phyloP scores from a whole-genome alignment of 495 filamentous ascomycete genomes.

The Lasiosphaeris hirsuta region DNA sequence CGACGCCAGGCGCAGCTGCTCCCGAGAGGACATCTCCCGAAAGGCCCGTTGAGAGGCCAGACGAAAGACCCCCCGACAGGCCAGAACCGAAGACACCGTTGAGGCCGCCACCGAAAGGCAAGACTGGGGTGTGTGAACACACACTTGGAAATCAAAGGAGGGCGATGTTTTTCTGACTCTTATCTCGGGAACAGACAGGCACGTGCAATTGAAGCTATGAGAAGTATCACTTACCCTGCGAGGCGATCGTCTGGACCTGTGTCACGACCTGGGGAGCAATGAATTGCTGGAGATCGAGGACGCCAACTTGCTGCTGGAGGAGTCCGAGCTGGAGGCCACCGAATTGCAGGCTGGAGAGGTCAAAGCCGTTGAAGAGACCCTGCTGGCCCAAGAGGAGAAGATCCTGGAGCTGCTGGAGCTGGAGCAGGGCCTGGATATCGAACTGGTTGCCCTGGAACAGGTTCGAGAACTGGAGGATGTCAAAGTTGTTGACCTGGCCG shows the following conservation, averaged over 20 bases:
- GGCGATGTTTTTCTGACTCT: not conserved
- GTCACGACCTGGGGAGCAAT: slow-evolving; percentile 32
- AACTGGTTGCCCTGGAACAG: slow-evolving; percentile 38
- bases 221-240: slow-evolving; percentile 24
- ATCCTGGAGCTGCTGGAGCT: slow-evolving; percentile 43
- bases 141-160: slow-evolving; percentile 9
- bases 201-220: not conserved
- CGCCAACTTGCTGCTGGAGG: slow-evolving; percentile 32
- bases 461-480: slow-evolving; percentile 35
- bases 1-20: not conserved
- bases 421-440: slow-evolving; percentile 37
- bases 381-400: slow-evolving; percentile 40
- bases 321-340: slow-evolving; percentile 40
- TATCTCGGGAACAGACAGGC: not conserved
- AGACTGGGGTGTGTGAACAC: slow-evolving; percentile 22
- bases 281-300: slow-evolving; percentile 38
- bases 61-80: not conserved
- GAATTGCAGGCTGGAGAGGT: slow-evolving; percentile 38
- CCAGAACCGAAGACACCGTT: not conserved
- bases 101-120: slow-evolving; percentile 2
- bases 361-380: slow-evolving; percentile 44
- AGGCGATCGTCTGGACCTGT: slow-evolving; percentile 39
- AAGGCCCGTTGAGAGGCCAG: slow-evolving; percentile 2
- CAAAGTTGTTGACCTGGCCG: slow-evolving; percentile 39
- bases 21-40: not conserved